Conservation (phyloP, 345 rosid genomes). For the Durio zibethinus region DNA sequence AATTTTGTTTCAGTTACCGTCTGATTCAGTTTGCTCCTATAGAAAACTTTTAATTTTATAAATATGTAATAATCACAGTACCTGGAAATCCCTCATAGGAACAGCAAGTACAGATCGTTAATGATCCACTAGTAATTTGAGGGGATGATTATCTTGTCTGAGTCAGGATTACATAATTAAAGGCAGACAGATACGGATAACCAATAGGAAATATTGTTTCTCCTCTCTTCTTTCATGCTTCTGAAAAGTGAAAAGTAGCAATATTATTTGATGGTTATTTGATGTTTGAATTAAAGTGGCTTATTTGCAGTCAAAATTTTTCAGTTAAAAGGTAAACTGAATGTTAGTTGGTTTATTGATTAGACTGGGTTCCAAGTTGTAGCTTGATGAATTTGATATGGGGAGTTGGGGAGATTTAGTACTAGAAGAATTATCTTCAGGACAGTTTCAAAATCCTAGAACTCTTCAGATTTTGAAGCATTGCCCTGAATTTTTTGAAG, state of each 20-base stretch:
- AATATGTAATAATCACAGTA: not conserved
- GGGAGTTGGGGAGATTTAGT: not conserved
- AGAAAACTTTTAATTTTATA: not conserved
- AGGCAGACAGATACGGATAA: not conserved
- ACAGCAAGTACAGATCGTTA: not conserved
- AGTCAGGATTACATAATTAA: slow-evolving; percentile 6
- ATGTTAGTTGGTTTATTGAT: not conserved
- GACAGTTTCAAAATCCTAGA: not conserved
- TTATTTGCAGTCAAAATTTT: not conserved
- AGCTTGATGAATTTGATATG: not conserved
- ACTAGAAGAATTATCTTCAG: not conserved
- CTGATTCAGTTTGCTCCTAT: not conserved
- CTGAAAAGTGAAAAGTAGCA: not conserved
- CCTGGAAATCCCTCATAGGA: not conserved
- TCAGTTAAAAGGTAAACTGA: not conserved
- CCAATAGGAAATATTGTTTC: too few species aligned
- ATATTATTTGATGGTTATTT: not conserved
- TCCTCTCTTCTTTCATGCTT: too few species aligned
- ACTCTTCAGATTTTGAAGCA: not conserved
- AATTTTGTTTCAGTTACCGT: not conserved
- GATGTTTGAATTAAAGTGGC: not conserved
- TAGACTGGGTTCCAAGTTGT: not conserved
- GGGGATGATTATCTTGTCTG: not conserved
- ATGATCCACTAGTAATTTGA: not conserved
- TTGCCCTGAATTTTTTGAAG: not conserved